Percentiles rank a stretch among this genome's conserved stretches.
Evolutionary conservation across 768 basidiomycete species (phyloP).

Genomic region (Tricholoma furcatifolium): DNA sequence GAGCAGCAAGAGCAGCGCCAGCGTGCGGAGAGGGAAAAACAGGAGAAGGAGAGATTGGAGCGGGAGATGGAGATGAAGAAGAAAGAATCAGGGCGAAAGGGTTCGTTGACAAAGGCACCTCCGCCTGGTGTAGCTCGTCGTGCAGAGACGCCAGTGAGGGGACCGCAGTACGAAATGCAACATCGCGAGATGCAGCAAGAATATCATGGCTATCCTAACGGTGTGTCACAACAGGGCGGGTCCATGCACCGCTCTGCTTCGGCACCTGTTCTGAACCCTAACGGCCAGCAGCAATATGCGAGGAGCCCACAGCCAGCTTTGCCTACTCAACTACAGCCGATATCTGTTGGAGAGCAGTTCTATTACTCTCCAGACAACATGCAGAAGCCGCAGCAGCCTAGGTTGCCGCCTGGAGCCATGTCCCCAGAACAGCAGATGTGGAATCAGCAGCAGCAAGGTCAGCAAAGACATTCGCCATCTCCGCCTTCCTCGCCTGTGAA

Average conservation of each 20-base stretch:
- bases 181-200: conserved; percentile 92
- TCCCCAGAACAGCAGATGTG: conserved; percentile 42
- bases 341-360: conserved; percentile 31
- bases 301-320: conserved; percentile 27
- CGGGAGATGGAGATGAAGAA: conserved; percentile 56
- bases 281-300: conserved; percentile 28
- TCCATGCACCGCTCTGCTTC: conserved; percentile 24
- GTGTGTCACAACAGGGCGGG: conserved; percentile 30
- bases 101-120: conserved; percentile 67
- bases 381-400: conserved; percentile 32
- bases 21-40: conserved; percentile 38
- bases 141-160: conserved; percentile 84
- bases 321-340: conserved; percentile 27
- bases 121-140: conserved; percentile 51
- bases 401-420: conserved; percentile 64
- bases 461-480: conserved; percentile 28
- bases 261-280: conserved; percentile 19
- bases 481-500: conserved; percentile 27
- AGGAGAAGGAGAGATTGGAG: conserved; percentile 40
- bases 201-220: conserved; percentile 50
- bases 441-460: conserved; percentile 24
- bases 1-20: conserved; percentile 41
- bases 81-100: conserved; percentile 49
- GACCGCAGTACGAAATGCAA: conserved; percentile 94
- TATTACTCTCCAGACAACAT: conserved; percentile 34